Percentiles rank a stretch among this genome's conserved stretches.
phyloP scores from a whole-genome alignment of 306 rosid species.

The Trifolium fragiferum region DNA sequence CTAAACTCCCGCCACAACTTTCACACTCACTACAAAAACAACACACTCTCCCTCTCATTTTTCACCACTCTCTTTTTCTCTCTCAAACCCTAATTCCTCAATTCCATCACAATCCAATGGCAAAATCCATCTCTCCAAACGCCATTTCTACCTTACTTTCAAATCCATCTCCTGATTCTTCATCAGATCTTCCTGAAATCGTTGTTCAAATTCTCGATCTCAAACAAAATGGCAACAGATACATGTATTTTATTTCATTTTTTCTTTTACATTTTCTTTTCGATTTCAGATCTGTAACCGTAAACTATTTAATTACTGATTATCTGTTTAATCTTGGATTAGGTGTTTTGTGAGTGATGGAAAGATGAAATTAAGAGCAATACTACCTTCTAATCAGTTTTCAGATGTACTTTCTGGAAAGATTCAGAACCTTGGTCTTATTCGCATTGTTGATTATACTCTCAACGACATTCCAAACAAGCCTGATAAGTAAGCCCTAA shows the following conservation, averaged over 20 bases:
- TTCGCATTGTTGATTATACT: constrained; percentile 70
- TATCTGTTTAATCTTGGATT: not conserved
- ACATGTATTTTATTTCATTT: constrained; percentile 43
- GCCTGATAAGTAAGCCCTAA: constrained; percentile 69
- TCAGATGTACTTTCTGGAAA: constrained; percentile 66
- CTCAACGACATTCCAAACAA: constrained; percentile 75
- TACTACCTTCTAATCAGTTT: constrained; percentile 55
- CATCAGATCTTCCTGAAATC: constrained; percentile 64
- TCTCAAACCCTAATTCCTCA: not conserved
- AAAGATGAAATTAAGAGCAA: constrained; percentile 63
- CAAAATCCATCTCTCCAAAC: constrained; percentile 48
- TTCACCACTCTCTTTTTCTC: not conserved
- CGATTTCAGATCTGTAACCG: not conserved
- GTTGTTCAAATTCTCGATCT: constrained; percentile 85
- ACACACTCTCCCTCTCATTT: not conserved
- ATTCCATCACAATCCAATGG: constrained; percentile 45
- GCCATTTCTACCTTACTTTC: constrained; percentile 67
- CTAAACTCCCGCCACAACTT: constrained; percentile 36
- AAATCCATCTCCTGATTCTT: constrained; percentile 63
- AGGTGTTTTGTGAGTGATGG: constrained; percentile 94
- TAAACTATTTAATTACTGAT: not conserved
- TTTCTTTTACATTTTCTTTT: not conserved
- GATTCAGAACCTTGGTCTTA: constrained; percentile 87
- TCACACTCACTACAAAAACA: constrained; percentile 31
- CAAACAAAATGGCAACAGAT: constrained; percentile 61